A percentile compares a stretch with the other conserved stretches of the same genome.
Evolutionary conservation across 345 rosid species (phyloP).

Genomic region (Syzygium grande): DNA sequence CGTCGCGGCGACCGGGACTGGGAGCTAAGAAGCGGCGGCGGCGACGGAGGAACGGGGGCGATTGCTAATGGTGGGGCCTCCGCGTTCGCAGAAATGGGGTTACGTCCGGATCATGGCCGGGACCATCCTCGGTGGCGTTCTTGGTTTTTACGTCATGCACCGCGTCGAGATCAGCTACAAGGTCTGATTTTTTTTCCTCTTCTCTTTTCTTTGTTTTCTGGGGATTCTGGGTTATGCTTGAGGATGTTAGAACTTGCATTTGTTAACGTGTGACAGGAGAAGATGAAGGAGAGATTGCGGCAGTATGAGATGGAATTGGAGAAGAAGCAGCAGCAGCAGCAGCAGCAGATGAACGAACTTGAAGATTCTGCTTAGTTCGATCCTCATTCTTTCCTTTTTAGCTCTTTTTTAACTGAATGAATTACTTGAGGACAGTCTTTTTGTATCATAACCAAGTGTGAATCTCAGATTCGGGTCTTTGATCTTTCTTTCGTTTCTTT

Average conservation of each 20-base stretch:
- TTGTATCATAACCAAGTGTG: background rate
- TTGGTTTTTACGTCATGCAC: slow-evolving; percentile 90
- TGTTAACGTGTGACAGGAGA: slow-evolving; percentile 36
- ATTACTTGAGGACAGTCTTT: background rate
- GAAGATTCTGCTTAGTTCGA: slow-evolving; percentile 27
- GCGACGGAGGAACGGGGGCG: background rate
- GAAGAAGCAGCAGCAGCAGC: slow-evolving; percentile 15
- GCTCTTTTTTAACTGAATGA: background rate
- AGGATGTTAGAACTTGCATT: background rate
- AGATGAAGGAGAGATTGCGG: slow-evolving; percentile 66
- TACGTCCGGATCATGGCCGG: slow-evolving; percentile 70
- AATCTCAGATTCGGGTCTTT: background rate
- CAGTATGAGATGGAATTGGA: slow-evolving; percentile 56
- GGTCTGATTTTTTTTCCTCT: slow-evolving; percentile 15
- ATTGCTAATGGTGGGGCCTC: slow-evolving; percentile 15
- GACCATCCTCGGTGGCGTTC: slow-evolving; percentile 64
- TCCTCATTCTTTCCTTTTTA: background rate
- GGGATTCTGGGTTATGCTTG: background rate
- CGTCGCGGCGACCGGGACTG: background rate
- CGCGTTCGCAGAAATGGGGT: slow-evolving; percentile 48
- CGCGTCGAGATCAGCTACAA: slow-evolving; percentile 68
- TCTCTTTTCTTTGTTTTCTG: background rate
- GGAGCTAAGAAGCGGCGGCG: background rate
- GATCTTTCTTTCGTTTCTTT: background rate
- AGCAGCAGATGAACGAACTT: slow-evolving; percentile 30